phyloP scores from a whole-genome alignment of 192 early-diverging fungal species.

The Linnemannia hyalina region DNA sequence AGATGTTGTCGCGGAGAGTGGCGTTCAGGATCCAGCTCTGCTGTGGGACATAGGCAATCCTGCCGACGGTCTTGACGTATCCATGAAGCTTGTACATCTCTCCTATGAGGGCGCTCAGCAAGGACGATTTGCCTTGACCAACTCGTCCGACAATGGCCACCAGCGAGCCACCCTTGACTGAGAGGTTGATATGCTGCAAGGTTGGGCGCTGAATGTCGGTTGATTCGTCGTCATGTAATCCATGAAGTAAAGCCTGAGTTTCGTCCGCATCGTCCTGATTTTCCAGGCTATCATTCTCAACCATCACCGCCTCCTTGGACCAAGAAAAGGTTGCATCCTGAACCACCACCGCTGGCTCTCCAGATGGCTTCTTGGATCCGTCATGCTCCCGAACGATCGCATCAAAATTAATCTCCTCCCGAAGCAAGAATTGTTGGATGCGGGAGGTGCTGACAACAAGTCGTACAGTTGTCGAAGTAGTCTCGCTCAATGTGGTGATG shows the following conservation, averaged over 20 bases:
- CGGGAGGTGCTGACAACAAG: constrained; percentile 64
- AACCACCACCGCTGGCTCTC: constrained; percentile 6
- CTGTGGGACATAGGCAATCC: constrained; percentile 70
- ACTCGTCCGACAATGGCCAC: constrained; percentile 76
- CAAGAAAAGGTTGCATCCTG: constrained; percentile 20
- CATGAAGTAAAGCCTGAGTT: neutral
- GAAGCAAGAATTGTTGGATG: constrained; percentile 23
- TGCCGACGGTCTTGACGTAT: constrained; percentile 67
- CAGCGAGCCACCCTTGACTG: constrained; percentile 54
- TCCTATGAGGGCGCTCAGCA: constrained; percentile 78
- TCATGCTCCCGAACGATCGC: constrained; percentile 13
- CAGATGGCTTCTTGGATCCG: neutral
- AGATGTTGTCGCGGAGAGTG: constrained; percentile 53
- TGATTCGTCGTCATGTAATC: neutral
- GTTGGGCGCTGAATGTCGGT: constrained; percentile 5
- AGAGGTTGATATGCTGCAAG: constrained; percentile 54
- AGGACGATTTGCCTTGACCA: constrained; percentile 82
- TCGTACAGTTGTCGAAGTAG: constrained; percentile 63
- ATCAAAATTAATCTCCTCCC: constrained; percentile 25
- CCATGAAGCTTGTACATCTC: constrained; percentile 79
- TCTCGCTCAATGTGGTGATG: constrained; percentile 64
- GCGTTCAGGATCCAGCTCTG: constrained; percentile 56
- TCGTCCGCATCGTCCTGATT: constrained; percentile 14
- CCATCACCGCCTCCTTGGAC: neutral
- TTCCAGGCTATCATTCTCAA: neutral